Evolutionary conservation across 2,329 filamentous ascomycete genomes (phyloP).

Genomic region (Parafenestella ontariensis): DNA sequence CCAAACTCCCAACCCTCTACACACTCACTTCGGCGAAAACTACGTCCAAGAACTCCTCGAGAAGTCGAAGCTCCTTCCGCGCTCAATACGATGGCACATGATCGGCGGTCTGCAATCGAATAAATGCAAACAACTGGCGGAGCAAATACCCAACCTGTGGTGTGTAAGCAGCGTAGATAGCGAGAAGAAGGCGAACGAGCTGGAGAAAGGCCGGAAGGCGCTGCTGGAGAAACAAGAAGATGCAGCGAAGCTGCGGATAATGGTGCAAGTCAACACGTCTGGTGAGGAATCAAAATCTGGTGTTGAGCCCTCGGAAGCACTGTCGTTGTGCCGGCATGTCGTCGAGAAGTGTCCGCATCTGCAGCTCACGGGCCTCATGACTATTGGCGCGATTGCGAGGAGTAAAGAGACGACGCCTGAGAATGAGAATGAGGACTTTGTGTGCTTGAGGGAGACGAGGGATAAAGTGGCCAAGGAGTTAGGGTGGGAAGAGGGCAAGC

Average conservation of each 20-base stretch:
- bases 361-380: constrained; percentile 86
- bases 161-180: constrained; percentile 91
- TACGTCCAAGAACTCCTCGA: constrained; percentile 82
- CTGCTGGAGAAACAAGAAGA: constrained; percentile 52
- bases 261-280: constrained; percentile 95
- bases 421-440: constrained; percentile 92
- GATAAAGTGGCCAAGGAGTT: constrained; percentile 73
- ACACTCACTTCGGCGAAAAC: constrained; percentile 93
- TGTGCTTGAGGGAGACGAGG: constrained; percentile 70
- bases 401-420: constrained; percentile 74
- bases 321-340: constrained; percentile 73
- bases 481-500: constrained; percentile 59
- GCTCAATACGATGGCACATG: constrained; percentile 88
- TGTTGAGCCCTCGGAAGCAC: constrained; percentile 70
- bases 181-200: constrained; percentile 81
- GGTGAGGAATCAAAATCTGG: constrained; percentile 88
- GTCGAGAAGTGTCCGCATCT: constrained; percentile 74
- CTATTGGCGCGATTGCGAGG: constrained; percentile 91
- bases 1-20: constrained; percentile 56
- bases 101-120: constrained; percentile 94
- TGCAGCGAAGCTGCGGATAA: constrained; percentile 66
- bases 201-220: constrained; percentile 77
- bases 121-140: constrained; percentile 86
- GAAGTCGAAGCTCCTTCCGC: constrained; percentile 81
- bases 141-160: constrained; percentile 85